Evolutionary conservation across 495 filamentous ascomycete species (phyloP).

Genomic region (Peziza echinospora): DNA sequence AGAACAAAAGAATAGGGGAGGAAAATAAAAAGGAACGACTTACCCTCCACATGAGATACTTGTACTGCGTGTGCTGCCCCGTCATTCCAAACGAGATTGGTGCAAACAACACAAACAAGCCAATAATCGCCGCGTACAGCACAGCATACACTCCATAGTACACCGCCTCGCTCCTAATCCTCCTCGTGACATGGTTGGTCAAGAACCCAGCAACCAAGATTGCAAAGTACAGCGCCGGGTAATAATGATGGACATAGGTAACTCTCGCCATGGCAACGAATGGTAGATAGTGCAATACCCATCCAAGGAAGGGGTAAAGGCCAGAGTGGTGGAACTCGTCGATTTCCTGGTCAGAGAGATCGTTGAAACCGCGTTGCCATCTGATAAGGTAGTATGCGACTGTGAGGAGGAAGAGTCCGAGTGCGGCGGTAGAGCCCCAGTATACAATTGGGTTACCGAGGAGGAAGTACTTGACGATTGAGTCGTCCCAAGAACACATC

Average conservation of each 20-base stretch:
- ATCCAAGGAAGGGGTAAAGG: slow-evolving; percentile 75
- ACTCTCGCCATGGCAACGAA: slow-evolving; percentile 96
- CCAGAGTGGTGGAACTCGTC: slow-evolving; percentile 89
- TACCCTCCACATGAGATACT: slow-evolving; percentile 78
- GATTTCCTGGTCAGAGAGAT: slow-evolving; percentile 57
- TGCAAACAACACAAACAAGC: slow-evolving; percentile 69
- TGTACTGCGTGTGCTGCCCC: slow-evolving; percentile 61
- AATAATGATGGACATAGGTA: slow-evolving; percentile 98
- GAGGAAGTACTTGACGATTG: slow-evolving; percentile 90
- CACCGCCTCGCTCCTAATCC: slow-evolving; percentile 30
- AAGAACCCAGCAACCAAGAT: slow-evolving; percentile 79
- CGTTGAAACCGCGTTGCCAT: slow-evolving; percentile 86
- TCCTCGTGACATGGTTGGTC: slow-evolving; percentile 56
- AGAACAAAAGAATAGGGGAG: too few species aligned
- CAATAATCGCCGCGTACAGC: slow-evolving; percentile 50
- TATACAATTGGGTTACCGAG: slow-evolving; percentile 92
- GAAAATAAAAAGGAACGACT: slow-evolving; percentile 20
- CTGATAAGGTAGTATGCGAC: slow-evolving; percentile 71
- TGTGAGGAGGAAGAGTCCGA: slow-evolving; percentile 48
- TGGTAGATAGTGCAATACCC: slow-evolving; percentile 88
- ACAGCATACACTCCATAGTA: slow-evolving; percentile 43
- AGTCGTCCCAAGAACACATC: slow-evolving; percentile 97
- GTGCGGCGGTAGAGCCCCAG: slow-evolving; percentile 69
- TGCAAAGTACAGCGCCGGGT: slow-evolving; percentile 95
- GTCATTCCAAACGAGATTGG: slow-evolving; percentile 96